Base-by-base conservation (phyloP, 177 flowering plant species). In the Vitis hybrid region DNA sequence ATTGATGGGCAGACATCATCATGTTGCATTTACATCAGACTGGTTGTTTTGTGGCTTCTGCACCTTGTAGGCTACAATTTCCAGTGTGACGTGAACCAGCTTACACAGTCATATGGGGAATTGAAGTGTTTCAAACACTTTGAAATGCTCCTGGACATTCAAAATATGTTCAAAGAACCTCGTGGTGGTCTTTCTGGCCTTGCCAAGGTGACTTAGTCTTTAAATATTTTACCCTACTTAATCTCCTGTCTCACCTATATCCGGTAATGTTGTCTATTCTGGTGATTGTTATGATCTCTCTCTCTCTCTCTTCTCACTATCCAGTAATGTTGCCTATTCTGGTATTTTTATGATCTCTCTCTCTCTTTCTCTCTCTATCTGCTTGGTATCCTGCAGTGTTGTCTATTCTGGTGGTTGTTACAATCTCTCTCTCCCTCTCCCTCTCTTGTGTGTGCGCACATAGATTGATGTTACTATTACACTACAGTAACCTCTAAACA, bases 111-210 rank as follows among this genome's bases (percentile, higher is more conserved):
- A 45, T 94, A 92, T 74, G 86, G 73, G 52, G 86, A 82, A n/a
- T 69, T 94, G 70, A 78, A 84, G 64, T 94, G 97, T 71, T 94
- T 94, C 79, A 87, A 82, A 81, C 87, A 82, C 63, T 94, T 79
- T 81, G 93, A 88, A 65, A 95, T 91, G 99, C 80, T 95, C 49
- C 80, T 95, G 8, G 99, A 95, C 78, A 81, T 93, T 62, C 97
- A 93, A 64, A 89, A 88, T 75, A 76, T 93, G 67, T 95, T 90
- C 82, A 89, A 78, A 75, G 96, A 91, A 73, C 83, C 75, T 48
- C 71, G 78, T 3, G 99, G 99, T 74, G 99, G 99, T 77, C 86
- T 95, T 20, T 90, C 99, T 62, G 99, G 97, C 29, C 91, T 95
- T 69, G 83, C 94, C 49, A 68, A 87, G 93, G 97, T 90, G 83